Evolutionary conservation across 805 yeast genomes (phyloP).

Genomic region (Cyberlindnera nakhonratchasimensis): DNA sequence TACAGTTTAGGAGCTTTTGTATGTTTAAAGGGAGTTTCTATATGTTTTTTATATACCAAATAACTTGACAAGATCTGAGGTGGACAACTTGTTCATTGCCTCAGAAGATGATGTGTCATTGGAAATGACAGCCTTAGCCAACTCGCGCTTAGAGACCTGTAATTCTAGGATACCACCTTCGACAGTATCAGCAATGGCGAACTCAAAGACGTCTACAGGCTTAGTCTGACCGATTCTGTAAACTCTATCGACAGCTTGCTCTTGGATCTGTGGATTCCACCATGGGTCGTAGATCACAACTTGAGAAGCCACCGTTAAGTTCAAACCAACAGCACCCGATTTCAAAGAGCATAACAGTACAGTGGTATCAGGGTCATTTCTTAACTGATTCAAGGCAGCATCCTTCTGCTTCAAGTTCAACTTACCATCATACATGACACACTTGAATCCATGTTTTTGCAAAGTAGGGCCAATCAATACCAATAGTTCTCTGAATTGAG

Average conservation of each 20-base stretch:
- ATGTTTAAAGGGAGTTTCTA: too few relatives aligned
- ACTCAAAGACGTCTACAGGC: constrained; percentile 69
- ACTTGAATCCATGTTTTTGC: constrained; percentile 29
- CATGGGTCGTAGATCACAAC: constrained; percentile 92
- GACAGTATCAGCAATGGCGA: constrained; percentile 71
- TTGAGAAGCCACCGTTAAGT: constrained; percentile 74
- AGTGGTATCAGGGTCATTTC: constrained; percentile 28
- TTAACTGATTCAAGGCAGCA: constrained; percentile 28
- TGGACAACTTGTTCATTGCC: constrained; percentile 53
- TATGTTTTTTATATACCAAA: constrained; percentile 15
- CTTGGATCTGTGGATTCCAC: constrained; percentile 92
- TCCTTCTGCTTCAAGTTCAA: constrained; percentile 32
- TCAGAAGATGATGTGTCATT: constrained; percentile 61
- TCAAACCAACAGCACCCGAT: constrained; percentile 92
- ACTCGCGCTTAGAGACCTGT: constrained; percentile 73
- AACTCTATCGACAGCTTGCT: constrained; percentile 87
- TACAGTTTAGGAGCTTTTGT: too few relatives aligned
- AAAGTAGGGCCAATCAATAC: constrained; percentile 30
- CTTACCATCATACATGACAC: constrained; percentile 35
- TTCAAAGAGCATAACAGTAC: constrained; percentile 70
- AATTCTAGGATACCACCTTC: constrained; percentile 82
- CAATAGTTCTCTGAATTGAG: constrained; percentile 40
- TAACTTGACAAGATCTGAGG: constrained; percentile 14
- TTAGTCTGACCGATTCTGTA: constrained; percentile 84
- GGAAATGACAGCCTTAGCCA: constrained; percentile 67